A percentile compares a stretch with the other conserved stretches of the same genome.
Evolutionary conservation across 331 rosid species (phyloP).

Genomic region (Malus hybrid): DNA sequence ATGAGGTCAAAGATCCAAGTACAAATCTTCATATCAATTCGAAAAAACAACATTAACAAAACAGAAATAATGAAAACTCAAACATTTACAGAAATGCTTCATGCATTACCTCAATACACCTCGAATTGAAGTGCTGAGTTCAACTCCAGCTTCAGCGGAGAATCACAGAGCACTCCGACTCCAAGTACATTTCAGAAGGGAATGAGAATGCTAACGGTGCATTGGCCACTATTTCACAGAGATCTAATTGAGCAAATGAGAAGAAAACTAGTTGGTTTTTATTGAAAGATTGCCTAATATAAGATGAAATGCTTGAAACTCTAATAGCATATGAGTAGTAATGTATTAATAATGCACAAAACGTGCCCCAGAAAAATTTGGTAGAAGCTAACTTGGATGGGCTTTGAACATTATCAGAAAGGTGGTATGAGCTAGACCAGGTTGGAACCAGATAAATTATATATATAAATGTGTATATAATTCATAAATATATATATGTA

Average conservation of each 20-base stretch:
- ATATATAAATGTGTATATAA: background rate
- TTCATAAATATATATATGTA: background rate
- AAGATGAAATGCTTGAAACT: background rate
- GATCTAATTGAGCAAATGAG: background rate
- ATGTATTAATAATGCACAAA: background rate
- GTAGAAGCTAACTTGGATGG: no score
- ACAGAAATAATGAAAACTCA: background rate
- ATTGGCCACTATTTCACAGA: background rate
- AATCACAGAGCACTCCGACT: background rate
- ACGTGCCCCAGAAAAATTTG: background rate
- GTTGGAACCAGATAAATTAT: background rate
- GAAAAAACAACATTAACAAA: background rate
- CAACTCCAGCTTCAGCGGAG: background rate
- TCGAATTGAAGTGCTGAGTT: background rate
- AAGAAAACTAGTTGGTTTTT: background rate
- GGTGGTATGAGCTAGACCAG: background rate
- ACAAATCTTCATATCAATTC: background rate
- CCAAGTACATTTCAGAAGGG: background rate
- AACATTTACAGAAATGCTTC: background rate
- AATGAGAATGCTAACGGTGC: background rate
- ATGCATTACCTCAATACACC: slow-evolving; percentile 9
- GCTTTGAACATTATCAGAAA: no score
- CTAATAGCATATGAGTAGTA: background rate
- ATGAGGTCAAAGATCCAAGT: background rate
- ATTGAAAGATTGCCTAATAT: background rate